Percentiles rank a stretch among this genome's conserved stretches.
Evolutionary conservation across 2,329 filamentous ascomycete genomes (phyloP).

Genomic region (Dactylella cylindrospora): DNA sequence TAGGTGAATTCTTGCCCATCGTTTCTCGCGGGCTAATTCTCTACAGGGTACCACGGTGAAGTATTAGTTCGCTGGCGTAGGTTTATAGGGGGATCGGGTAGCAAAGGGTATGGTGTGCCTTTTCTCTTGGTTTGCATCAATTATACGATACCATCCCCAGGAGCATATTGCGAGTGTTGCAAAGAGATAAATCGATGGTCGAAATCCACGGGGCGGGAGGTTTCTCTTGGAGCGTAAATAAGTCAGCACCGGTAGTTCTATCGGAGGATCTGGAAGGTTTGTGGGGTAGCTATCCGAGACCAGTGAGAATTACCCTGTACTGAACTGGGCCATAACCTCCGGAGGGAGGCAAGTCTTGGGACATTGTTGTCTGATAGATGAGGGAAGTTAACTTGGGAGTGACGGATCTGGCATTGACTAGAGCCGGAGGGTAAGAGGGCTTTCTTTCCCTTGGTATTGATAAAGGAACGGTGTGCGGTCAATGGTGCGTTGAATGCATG

Average conservation of each 20-base stretch:
- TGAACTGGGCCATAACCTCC: conserved; percentile 96
- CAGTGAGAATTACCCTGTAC: conserved; percentile 72
- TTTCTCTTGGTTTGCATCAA: conserved; percentile 81
- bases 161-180: conserved; percentile 76
- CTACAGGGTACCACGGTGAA: conserved; percentile 55
- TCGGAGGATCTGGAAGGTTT: background rate
- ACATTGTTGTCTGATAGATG: conserved; percentile 60
- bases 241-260: background rate
- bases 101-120: conserved; percentile 64
- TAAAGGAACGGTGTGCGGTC: background rate
- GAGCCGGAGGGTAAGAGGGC: background rate
- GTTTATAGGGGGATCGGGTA: conserved; percentile 10
- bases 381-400: background rate
- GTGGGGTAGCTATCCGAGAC: background rate
- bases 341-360: conserved; percentile 93
- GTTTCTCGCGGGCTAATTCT: conserved; percentile 93
- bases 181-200: conserved; percentile 74
- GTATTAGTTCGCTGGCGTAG: background rate
- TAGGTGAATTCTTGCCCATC: conserved; percentile 94
- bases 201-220: conserved; percentile 86
- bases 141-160: conserved; percentile 86
- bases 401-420: background rate
- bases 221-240: conserved; percentile 68
- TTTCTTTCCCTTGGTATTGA: background rate
- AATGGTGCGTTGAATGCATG: background rate